These are phyloP conservation scores for Zoysia pacifica DNA, from an alignment of 176 grass and related monocot genomes.

Conservation along the genomic window DNA sequence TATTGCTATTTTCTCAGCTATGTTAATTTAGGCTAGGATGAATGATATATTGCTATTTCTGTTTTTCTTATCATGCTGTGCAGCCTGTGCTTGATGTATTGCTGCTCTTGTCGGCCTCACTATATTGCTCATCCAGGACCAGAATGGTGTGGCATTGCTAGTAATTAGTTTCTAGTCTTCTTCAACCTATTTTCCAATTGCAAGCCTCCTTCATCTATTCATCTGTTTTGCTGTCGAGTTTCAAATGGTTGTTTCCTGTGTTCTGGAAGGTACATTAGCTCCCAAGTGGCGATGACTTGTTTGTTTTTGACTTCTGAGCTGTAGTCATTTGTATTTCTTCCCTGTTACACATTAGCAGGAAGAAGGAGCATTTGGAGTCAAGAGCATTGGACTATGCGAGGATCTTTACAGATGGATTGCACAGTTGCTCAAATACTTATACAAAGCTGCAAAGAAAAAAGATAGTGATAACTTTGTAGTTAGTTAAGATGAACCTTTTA, in stretches of 20 bases:
- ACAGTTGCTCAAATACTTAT: constrained; percentile 22
- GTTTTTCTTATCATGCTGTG: constrained; percentile 1
- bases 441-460: constrained; percentile 22
- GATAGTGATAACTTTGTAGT: constrained; percentile 22
- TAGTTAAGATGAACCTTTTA: constrained; percentile 47
- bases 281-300: not conserved
- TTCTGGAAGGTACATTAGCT: constrained; percentile 6
- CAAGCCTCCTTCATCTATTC: not conserved
- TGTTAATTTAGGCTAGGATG: not conserved
- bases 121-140: not conserved
- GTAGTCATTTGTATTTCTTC: constrained; percentile 23
- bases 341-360: constrained; percentile 7
- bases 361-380: constrained; percentile 11
- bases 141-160: not conserved
- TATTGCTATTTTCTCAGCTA: not conserved
- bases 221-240: not conserved
- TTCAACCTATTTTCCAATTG: not conserved
- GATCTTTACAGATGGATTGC: constrained; percentile 53
- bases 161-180: not conserved
- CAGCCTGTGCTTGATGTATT: not conserved
- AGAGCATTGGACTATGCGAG: constrained; percentile 2
- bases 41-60: not conserved
- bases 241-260: not conserved
- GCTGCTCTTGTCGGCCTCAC: not conserved
- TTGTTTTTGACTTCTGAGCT: constrained; percentile 11